Percentiles rank a stretch among this genome's conserved stretches.
Conservation (phyloP, 2,329 filamentous ascomycete genomes). For the Exophiala sp. region DNA sequence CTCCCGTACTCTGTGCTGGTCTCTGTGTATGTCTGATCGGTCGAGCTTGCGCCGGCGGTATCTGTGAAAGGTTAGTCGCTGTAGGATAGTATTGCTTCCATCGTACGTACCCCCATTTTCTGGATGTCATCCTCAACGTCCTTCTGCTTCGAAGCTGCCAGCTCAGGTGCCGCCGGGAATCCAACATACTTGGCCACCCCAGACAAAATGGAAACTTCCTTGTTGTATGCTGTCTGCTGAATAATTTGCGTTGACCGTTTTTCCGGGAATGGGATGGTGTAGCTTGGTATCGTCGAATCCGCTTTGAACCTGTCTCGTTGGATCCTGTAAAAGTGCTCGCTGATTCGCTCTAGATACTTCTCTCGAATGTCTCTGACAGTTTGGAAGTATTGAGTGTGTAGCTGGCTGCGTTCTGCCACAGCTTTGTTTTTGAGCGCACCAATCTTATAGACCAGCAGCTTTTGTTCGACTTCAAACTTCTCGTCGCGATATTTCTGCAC, state of each 20-base stretch:
- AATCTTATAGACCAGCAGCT: constrained; percentile 69
- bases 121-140: constrained; percentile 85
- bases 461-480: constrained; percentile 72
- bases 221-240: constrained; percentile 88
- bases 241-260: constrained; percentile 72
- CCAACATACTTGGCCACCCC: constrained; percentile 93
- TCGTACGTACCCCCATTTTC: constrained; percentile 73
- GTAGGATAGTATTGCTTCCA: neutral
- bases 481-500: constrained; percentile 78
- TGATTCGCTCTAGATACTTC: constrained; percentile 71
- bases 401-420: constrained; percentile 77
- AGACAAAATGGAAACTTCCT: constrained; percentile 85
- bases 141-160: constrained; percentile 65
- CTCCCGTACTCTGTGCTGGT: constrained; percentile 31
- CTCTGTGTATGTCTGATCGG: constrained; percentile 14
- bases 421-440: constrained; percentile 70
- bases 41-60: constrained; percentile 18
- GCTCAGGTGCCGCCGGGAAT: constrained; percentile 89
- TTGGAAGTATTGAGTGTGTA: constrained; percentile 89
- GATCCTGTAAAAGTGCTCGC: constrained; percentile 87
- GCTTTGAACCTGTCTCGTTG: constrained; percentile 80
- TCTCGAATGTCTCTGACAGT: constrained; percentile 79
- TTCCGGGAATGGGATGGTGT: constrained; percentile 74
- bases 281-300: constrained; percentile 76
- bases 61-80: constrained; percentile 16